Base-by-base conservation (phyloP, 2,329 filamentous ascomycete species). In the Curvularia sp. region DNA sequence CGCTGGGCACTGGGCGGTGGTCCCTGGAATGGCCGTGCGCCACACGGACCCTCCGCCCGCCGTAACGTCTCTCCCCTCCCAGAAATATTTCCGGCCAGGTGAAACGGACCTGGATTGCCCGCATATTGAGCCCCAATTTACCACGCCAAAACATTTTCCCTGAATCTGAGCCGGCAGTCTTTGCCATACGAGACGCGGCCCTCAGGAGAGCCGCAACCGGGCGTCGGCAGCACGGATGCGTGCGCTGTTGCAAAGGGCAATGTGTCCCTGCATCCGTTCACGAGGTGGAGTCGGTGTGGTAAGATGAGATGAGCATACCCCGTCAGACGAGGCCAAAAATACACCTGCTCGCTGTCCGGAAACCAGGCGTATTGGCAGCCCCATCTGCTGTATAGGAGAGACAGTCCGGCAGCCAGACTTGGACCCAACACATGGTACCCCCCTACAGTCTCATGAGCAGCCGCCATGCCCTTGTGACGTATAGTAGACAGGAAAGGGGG, bases 81-180 rank as follows among this genome's bases (percentile, higher is more conserved):
- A 53, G 58, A 42, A 56, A 44, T 38, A 56, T 54, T 44, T 44
- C 49, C 53, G 54, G 59, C 39, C 58, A 52, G 33, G 49, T 59
- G 57, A 54, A 61, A 57, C 42, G 54, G 57, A 54, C 61, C 61
- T 63, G 54, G 39, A 64, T 49, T 59, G 53, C 43, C 31, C 59
- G 47, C 62, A 65, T 47, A 64, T 65, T 65, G 55, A 55, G 43
- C 48, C 50, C 44, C 54, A 63, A 61, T 63, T 54, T 63, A 58
- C 53, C 26, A 52, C 57, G 42, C 43, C 52, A 49, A 53, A 55
- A 53, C 53, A 60, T 51, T 63, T 63, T 50, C 38, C 39, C n/a
- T 67, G 10, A n/a, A 6, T 8, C 5, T 9, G 62, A 65, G 28
- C 57, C 61, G 58, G 58, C 12, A 49, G 46, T 18, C 57, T 44